These are phyloP conservation scores for Lotus japonicus DNA, from an alignment of 306 rosid species.

Conservation along the genomic window DNA sequence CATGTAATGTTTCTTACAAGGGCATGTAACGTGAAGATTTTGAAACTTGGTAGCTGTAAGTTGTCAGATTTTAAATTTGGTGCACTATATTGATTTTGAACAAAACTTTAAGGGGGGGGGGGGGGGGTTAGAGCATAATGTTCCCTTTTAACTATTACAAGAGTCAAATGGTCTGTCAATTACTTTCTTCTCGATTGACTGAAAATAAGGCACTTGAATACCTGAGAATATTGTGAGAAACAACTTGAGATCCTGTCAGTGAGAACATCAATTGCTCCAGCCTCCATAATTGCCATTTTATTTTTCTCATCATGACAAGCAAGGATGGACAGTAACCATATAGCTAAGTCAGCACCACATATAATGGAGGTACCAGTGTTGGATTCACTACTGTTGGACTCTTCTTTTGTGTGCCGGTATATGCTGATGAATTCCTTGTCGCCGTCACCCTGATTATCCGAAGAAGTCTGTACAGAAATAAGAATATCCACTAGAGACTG, in stretches of 20 bases:
- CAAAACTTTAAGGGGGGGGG: neutral
- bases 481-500: slow-evolving; percentile 77
- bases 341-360: slow-evolving; percentile 62
- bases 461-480: slow-evolving; percentile 39
- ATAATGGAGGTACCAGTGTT: slow-evolving; percentile 51
- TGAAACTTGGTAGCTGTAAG: neutral
- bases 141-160: neutral
- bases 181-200: neutral
- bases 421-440: slow-evolving; percentile 62
- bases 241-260: slow-evolving; percentile 71
- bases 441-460: slow-evolving; percentile 32
- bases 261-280: slow-evolving; percentile 91
- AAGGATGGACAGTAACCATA: slow-evolving; percentile 85
- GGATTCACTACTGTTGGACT: slow-evolving; percentile 32
- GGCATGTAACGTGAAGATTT: neutral
- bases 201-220: slow-evolving; percentile 30
- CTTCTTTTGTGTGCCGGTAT: slow-evolving; percentile 53
- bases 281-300: slow-evolving; percentile 72
- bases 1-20: slow-evolving; percentile 3
- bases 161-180: slow-evolving; percentile 7
- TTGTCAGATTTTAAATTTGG: neutral
- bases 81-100: neutral
- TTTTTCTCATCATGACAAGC: slow-evolving; percentile 76
- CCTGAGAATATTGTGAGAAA: slow-evolving; percentile 80
- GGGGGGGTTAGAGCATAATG: neutral